Evolutionary conservation across 2,329 filamentous ascomycete genomes (phyloP).

Genomic region (Chaetomiaceae sp.): DNA sequence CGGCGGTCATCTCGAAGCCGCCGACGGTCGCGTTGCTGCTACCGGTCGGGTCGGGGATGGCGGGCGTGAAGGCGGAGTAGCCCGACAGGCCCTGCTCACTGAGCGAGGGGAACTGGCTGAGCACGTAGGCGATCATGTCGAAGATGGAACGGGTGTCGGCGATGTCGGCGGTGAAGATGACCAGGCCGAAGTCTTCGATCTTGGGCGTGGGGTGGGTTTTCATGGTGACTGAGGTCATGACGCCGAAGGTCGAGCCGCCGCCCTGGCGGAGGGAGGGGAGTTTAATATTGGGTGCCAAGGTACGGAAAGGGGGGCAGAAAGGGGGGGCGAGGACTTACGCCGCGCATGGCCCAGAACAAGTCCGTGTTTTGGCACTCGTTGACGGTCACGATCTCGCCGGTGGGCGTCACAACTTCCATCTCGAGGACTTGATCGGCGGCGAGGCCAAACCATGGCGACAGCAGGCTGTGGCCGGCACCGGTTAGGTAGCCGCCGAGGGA

Average conservation of each 20-base stretch:
- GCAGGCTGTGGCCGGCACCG: slow-evolving; percentile 49
- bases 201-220: slow-evolving; percentile 43
- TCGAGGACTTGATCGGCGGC: slow-evolving; percentile 44
- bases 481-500: slow-evolving; percentile 54
- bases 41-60: slow-evolving; percentile 35
- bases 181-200: slow-evolving; percentile 34
- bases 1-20: slow-evolving; percentile 31
- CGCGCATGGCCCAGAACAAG: slow-evolving; percentile 50
- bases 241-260: slow-evolving; percentile 46
- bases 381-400: slow-evolving; percentile 38
- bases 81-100: slow-evolving; percentile 44
- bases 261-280: no score
- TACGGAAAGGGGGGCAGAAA: not conserved
- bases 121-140: slow-evolving; percentile 41
- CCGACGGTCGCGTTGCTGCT: slow-evolving; percentile 29
- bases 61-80: slow-evolving; percentile 37
- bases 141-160: slow-evolving; percentile 32
- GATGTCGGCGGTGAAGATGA: slow-evolving; percentile 32
- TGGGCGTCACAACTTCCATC: slow-evolving; percentile 40
- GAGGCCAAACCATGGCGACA: slow-evolving; percentile 38
- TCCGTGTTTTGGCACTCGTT: slow-evolving; percentile 40
- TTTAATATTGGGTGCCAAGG: not conserved
- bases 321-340: slow-evolving; percentile 34
- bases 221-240: slow-evolving; percentile 42
- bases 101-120: slow-evolving; percentile 40